A percentile compares a stretch with the other conserved stretches of the same genome.
Evolutionary conservation across 148 eudicot species (phyloP).

Genomic region (Persicaria maculosa): DNA sequence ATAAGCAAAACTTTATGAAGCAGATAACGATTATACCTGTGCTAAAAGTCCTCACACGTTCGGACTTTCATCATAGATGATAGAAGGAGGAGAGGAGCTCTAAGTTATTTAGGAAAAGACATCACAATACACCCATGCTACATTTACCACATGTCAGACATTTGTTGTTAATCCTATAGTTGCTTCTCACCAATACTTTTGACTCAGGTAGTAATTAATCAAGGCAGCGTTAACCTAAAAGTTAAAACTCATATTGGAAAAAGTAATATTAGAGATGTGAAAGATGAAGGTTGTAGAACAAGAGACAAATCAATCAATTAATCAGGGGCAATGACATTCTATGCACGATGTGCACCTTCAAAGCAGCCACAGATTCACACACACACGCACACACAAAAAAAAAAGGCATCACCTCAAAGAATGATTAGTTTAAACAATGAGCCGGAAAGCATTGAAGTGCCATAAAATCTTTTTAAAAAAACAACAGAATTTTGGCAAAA

Average conservation of each 20-base stretch:
- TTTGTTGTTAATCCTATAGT: not conserved
- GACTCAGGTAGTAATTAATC: not conserved
- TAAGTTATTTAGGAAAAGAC: not conserved
- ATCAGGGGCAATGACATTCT: not conserved
- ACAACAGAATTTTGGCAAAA: not conserved
- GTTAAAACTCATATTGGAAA: not conserved
- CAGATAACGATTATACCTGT: slow-evolving; percentile 1
- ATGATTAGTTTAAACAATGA: not conserved
- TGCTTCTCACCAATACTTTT: not conserved
- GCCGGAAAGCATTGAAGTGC: not conserved
- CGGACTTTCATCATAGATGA: not conserved
- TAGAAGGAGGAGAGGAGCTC: not conserved
- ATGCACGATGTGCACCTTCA: not conserved
- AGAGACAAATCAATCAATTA: not conserved
- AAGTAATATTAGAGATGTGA: not conserved
- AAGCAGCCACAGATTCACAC: not conserved
- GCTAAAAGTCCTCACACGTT: not conserved
- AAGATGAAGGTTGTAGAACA: not conserved
- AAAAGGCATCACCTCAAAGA: not conserved
- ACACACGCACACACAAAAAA: too few relatives aligned
- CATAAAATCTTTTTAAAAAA: not conserved
- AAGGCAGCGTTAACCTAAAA: not conserved
- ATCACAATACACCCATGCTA: slow-evolving; percentile 1
- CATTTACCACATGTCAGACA: not conserved
- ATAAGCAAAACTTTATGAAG: not conserved